phyloP scores from a whole-genome alignment of 2,329 filamentous ascomycete species.

The Penicillium sp. region DNA sequence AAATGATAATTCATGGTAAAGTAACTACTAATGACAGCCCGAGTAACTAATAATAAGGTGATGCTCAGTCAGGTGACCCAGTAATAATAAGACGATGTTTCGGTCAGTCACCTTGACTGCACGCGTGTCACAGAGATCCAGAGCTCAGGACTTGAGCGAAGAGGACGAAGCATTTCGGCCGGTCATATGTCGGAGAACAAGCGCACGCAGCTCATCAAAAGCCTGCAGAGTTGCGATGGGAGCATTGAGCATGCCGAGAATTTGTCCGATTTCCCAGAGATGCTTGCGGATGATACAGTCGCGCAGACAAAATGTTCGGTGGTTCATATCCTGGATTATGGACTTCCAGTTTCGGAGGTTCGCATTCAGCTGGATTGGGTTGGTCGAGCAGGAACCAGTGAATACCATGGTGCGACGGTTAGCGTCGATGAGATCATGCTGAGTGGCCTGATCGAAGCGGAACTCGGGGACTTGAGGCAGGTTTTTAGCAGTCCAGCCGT shows the following conservation, averaged over 20 bases:
- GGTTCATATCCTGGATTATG: constrained; percentile 44
- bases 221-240: constrained; percentile 35
- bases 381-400: constrained; percentile 39
- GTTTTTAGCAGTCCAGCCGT: constrained; percentile 44
- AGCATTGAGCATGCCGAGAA: constrained; percentile 49
- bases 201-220: constrained; percentile 32
- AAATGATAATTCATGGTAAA: too few species aligned
- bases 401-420: constrained; percentile 47
- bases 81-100: too few species aligned
- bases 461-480: constrained; percentile 48
- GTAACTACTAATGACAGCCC: too few species aligned
- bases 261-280: constrained; percentile 45
- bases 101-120: too few species aligned
- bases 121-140: neutral
- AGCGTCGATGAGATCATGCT: constrained; percentile 44
- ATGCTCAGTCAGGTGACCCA: too few species aligned
- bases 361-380: constrained; percentile 41
- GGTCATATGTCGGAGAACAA: neutral
- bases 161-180: neutral
- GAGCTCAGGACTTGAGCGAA: neutral
- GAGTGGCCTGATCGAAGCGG: constrained; percentile 49
- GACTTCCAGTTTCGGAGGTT: constrained; percentile 48
- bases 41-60: too few species aligned
- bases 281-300: constrained; percentile 49
- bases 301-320: constrained; percentile 49